phyloP scores from a whole-genome alignment of 2,329 filamentous ascomycete genomes.

The Hymenotorrendiella dingleyae region DNA sequence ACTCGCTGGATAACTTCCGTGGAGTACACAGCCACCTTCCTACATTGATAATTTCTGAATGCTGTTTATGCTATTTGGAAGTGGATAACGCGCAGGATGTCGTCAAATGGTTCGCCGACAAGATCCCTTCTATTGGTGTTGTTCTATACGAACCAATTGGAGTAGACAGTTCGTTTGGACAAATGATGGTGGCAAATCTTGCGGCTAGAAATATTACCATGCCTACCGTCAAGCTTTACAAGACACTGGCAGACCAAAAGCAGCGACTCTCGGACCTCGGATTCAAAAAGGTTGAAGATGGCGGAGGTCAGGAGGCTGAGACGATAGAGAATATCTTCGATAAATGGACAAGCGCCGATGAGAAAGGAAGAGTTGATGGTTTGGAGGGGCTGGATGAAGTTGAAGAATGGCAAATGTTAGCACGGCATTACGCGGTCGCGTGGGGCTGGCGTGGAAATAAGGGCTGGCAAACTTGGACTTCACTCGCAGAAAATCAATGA shows the following conservation, averaged over 20 bases:
- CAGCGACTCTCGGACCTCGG: conserved; percentile 60
- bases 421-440: conserved; percentile 80
- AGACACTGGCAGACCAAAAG: conserved; percentile 61
- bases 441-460: conserved; percentile 65
- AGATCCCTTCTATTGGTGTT: conserved; percentile 46
- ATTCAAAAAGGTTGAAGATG: conserved; percentile 41
- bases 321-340: conserved; percentile 70
- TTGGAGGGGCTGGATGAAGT: conserved; percentile 91
- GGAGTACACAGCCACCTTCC: conserved; percentile 55
- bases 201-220: conserved; percentile 75
- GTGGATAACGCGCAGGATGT: conserved; percentile 57
- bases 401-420: conserved; percentile 86
- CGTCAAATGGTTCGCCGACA: conserved; percentile 56
- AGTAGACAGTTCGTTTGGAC: conserved; percentile 79
- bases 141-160: conserved; percentile 86
- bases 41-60: conserved; percentile 87
- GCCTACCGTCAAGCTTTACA: conserved; percentile 73
- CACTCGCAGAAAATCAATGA: conserved; percentile 1
- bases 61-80: conserved; percentile 86
- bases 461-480: conserved; percentile 16
- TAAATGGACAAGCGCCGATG: conserved; percentile 60
- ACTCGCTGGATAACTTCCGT: conserved; percentile 27
- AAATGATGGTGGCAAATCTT: conserved; percentile 88
- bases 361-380: conserved; percentile 72
- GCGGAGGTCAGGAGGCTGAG: conserved; percentile 44